Evolutionary conservation across 352 stramenopile species (phyloP), one percentile per base, ranked within the genome.

Genomic region (Globisporangium nagaii): DNA sequence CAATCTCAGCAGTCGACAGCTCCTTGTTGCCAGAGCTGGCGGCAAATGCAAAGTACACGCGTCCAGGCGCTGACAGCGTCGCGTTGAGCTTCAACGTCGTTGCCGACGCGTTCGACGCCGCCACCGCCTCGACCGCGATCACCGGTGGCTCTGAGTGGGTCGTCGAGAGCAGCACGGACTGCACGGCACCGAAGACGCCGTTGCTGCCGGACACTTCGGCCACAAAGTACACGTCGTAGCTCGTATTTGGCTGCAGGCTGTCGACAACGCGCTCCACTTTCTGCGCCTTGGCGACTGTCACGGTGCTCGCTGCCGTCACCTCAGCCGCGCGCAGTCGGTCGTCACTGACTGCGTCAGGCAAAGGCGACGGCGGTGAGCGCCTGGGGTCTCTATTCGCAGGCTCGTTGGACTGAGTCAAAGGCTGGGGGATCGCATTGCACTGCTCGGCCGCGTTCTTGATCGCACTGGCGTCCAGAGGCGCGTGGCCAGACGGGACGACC

Each of bases 221-320:
- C 9, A 93, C 81, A 61, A 93, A 86, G 66, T 85, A 90, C 56
- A 91, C 80, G 35, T 91, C 81, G 63, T 90, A 93, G 66, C 68
- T 89, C 22, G 66, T 79, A 46, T 91, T 90, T 0, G 77, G 22
- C 10, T 44, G 20, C 12, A 93, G 56, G 0, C 72, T 64, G 7
- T 64, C 24, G 1, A 91, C 63, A 2, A 60, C 30, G 20, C 62
- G 71, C 51, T 81, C 76, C 2, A 90, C 46, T 24, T 87, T 86
- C 40, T 86, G 70, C 5, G 80, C 75, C 24, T 55, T 65, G 0
- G 65, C 12, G 7, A 87, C 68, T 0, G 64, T 59, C 19, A 90
- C 56, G 0, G 79, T 89, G 35, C 65, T 66, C 0, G 75, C 80
- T 5, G 62, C 56, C 11, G 68, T 42, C 27, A 57, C 15, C 22